phyloP scores from a whole-genome alignment of 2,329 filamentous ascomycete genomes.

The Phaeosphaeria sp. region DNA sequence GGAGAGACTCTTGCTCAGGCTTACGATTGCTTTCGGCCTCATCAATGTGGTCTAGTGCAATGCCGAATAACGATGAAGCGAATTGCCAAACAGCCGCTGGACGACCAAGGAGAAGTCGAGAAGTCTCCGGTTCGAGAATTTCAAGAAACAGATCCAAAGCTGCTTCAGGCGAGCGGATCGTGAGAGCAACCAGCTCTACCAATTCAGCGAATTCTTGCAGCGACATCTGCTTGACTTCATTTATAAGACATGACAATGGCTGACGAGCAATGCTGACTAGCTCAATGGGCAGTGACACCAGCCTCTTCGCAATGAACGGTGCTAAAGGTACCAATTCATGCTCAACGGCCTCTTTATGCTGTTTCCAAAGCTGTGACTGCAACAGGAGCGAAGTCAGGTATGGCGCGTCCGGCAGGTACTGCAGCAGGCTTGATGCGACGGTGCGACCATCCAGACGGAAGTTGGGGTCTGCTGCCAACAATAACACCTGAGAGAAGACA shows the following conservation, averaged over 20 bases:
- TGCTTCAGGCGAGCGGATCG: constrained; percentile 39
- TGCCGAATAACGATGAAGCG: constrained; percentile 42
- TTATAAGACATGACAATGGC: constrained; percentile 35
- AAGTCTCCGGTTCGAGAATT: constrained; percentile 41
- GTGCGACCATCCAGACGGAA: constrained; percentile 3
- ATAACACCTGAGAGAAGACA: constrained; percentile 16
- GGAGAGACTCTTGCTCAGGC: constrained; percentile 13
- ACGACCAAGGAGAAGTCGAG: constrained; percentile 34
- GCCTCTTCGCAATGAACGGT: constrained; percentile 18
- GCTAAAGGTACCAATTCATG: constrained; percentile 16
- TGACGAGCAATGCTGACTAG: constrained; percentile 32
- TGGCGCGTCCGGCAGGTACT: constrained; percentile 17
- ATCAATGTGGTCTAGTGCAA: constrained; percentile 51
- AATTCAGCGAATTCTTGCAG: constrained; percentile 35
- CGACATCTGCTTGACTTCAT: constrained; percentile 29
- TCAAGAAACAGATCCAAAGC: constrained; percentile 43
- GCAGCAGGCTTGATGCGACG: constrained; percentile 16
- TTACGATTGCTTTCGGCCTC: constrained; percentile 32
- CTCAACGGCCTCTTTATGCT: constrained; percentile 19
- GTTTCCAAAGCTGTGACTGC: constrained; percentile 22
- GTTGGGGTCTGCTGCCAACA: constrained; percentile 7
- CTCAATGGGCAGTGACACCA: constrained; percentile 32
- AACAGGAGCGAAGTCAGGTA: constrained; percentile 24
- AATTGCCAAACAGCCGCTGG: constrained; percentile 37
- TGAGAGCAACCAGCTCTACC: constrained; percentile 42